Evolutionary conservation across 192 early-diverging fungal genomes (phyloP).

Genomic region (Funneliformis geosporum): DNA sequence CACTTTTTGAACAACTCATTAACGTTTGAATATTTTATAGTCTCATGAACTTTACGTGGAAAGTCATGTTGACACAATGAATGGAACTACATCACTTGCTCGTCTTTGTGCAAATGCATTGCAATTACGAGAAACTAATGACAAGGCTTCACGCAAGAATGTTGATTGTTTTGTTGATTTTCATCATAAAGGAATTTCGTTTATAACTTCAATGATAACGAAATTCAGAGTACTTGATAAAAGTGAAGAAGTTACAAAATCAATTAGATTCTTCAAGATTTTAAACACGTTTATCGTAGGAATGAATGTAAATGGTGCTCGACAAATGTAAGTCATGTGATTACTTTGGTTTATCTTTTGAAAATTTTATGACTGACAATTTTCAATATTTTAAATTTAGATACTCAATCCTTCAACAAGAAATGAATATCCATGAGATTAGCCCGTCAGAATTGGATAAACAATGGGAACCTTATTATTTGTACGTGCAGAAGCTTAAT

Average conservation of each 20-base stretch:
- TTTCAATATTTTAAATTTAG: slow-evolving; percentile 32
- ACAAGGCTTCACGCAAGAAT: slow-evolving; percentile 37
- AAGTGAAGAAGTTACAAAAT: slow-evolving; percentile 22
- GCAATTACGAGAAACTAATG: slow-evolving; percentile 32
- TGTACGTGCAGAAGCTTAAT: slow-evolving; percentile 47
- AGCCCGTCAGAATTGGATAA: slow-evolving; percentile 28
- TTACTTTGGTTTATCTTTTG: slow-evolving; percentile 1
- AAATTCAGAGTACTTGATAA: slow-evolving; percentile 24
- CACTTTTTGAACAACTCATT: not conserved
- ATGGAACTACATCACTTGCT: slow-evolving; percentile 43
- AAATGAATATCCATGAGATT: slow-evolving; percentile 33
- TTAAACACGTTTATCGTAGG: slow-evolving; percentile 42
- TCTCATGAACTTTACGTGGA: slow-evolving; percentile 40
- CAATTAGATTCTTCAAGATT: slow-evolving; percentile 52
- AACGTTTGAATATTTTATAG: not conserved
- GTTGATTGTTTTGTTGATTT: slow-evolving; percentile 36
- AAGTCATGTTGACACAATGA: slow-evolving; percentile 32
- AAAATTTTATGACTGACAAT: not conserved
- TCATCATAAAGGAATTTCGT: slow-evolving; percentile 45
- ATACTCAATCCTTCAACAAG: slow-evolving; percentile 41
- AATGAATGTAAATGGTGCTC: slow-evolving; percentile 38
- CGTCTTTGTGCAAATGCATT: slow-evolving; percentile 33
- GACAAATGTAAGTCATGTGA: slow-evolving; percentile 41
- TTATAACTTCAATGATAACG: slow-evolving; percentile 36
- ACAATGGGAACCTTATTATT: slow-evolving; percentile 46